Evolutionary conservation across 495 filamentous ascomycete species (phyloP).

Genomic region (Daldinia concentrica): DNA sequence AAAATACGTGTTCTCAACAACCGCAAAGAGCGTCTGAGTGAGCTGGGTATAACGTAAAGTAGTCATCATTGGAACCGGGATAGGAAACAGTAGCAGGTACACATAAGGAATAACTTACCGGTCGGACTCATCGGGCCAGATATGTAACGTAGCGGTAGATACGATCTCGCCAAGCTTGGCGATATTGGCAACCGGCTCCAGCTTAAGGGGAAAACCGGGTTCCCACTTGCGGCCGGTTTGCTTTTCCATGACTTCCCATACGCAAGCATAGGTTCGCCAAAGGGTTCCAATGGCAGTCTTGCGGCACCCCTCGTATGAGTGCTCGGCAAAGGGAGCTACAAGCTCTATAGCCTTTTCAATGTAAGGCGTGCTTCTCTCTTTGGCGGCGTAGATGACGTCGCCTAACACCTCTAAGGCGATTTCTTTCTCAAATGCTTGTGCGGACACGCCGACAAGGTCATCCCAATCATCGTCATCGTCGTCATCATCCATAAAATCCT

Average conservation of each 20-base stretch:
- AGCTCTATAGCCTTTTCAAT: conserved; percentile 89
- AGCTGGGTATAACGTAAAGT: conserved; percentile 96
- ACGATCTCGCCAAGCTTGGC: conserved; percentile 89
- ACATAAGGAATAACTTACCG: conserved; percentile 69
- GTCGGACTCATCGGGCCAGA: conserved; percentile 91
- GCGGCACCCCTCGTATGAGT: conserved; percentile 91
- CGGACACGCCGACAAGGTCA: conserved; percentile 78
- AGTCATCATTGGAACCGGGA: conserved; percentile 76
- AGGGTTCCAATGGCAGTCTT: conserved; percentile 89
- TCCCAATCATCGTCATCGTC: conserved; percentile 86
- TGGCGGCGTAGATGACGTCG: conserved; percentile 88
- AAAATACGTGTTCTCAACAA: conserved; percentile 86
- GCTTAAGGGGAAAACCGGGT: conserved; percentile 84
- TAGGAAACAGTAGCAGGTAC: conserved; percentile 28
- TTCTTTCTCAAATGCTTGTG: conserved; percentile 94
- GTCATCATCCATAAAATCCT: conserved; percentile 67
- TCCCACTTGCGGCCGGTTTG: conserved; percentile 82
- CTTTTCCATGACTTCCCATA: conserved; percentile 88
- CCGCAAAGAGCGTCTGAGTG: conserved; percentile 91
- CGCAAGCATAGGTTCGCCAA: conserved; percentile 91
- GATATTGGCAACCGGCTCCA: conserved; percentile 77
- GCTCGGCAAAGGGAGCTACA: conserved; percentile 80
- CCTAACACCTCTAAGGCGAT: conserved; percentile 95
- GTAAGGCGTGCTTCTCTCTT: conserved; percentile 64
- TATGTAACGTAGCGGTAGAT: conserved; percentile 79